Evolutionary conservation across 169 alveolate genomes (phyloP).

Genomic region (Cyclospora cayetanensis): DNA sequence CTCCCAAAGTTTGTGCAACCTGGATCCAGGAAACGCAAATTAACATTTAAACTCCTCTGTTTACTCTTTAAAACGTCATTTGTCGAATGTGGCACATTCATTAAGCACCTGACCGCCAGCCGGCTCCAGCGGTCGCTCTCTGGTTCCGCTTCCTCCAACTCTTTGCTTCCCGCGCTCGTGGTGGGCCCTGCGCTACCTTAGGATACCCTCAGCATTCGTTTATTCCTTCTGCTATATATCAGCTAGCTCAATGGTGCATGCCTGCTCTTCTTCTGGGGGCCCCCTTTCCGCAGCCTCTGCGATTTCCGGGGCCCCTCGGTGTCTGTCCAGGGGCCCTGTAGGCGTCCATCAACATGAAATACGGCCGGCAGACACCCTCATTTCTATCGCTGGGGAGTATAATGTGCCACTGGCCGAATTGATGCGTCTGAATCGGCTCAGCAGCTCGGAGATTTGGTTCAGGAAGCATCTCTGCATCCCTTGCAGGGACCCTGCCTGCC

Average conservation of each 20-base stretch:
- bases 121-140: too few relatives aligned
- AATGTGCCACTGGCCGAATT: background rate
- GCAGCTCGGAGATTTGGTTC: conserved; percentile 19
- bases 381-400: conserved; percentile 18
- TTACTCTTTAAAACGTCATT: too few relatives aligned
- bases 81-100: too few relatives aligned
- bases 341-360: background rate
- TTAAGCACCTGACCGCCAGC: too few relatives aligned
- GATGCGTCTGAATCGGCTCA: background rate
- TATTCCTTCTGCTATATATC: too few relatives aligned
- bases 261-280: background rate
- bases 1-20: too few relatives aligned
- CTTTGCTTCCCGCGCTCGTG: too few relatives aligned
- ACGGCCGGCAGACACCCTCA: conserved; percentile 10
- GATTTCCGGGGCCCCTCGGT: background rate
- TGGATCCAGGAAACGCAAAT: too few relatives aligned
- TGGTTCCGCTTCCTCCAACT: too few relatives aligned
- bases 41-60: too few relatives aligned
- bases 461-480: background rate
- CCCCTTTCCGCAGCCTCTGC: background rate
- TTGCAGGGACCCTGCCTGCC: background rate
- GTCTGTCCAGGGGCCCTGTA: background rate
- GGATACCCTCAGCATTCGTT: background rate
- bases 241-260: background rate
- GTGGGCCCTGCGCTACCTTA: background rate